Conservation (phyloP, 352 stramenopile species). For the Globisporangium uncinulatum region DNA sequence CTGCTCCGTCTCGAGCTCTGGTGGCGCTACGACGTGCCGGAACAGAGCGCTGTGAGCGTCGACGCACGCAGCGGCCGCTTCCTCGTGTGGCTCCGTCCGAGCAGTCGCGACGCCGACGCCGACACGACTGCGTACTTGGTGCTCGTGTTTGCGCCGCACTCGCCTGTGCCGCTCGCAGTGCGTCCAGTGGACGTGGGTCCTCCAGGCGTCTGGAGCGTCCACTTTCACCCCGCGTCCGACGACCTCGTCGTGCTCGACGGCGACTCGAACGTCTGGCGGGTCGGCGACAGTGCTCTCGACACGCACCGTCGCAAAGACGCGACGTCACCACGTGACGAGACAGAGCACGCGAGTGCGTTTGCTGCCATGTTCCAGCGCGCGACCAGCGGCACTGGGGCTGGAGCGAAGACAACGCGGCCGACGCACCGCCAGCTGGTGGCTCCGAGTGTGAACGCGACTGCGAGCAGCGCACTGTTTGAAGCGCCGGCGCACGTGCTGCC, state of each 20-base stretch:
- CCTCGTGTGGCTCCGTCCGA: conserved; percentile 33
- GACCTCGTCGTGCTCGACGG: conserved; percentile 56
- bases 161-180: conserved; percentile 40
- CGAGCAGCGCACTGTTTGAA: conserved; percentile 56
- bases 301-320: conserved; percentile 31
- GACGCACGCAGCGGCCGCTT: conserved; percentile 40
- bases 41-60: conserved; percentile 25
- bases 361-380: conserved; percentile 39
- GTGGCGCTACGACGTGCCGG: conserved; percentile 65
- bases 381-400: conserved; percentile 3
- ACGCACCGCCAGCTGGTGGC: conserved; percentile 10
- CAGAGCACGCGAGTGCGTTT: conserved; percentile 28
- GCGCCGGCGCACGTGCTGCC: conserved; percentile 76
- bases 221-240: conserved; percentile 49
- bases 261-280: conserved; percentile 50
- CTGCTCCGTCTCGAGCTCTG: conserved; percentile 56
- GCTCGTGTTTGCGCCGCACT: conserved; percentile 43
- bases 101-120: neutral
- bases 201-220: conserved; percentile 39
- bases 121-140: conserved; percentile 22
- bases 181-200: conserved; percentile 29
- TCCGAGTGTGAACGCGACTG: neutral
- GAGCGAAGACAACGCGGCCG: conserved; percentile 17
- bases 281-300: conserved; percentile 39
- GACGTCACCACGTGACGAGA: conserved; percentile 18